These are phyloP conservation scores for Rhodotorula paludigena DNA, from an alignment of 768 basidiomycete species.

Conservation along the genomic window DNA sequence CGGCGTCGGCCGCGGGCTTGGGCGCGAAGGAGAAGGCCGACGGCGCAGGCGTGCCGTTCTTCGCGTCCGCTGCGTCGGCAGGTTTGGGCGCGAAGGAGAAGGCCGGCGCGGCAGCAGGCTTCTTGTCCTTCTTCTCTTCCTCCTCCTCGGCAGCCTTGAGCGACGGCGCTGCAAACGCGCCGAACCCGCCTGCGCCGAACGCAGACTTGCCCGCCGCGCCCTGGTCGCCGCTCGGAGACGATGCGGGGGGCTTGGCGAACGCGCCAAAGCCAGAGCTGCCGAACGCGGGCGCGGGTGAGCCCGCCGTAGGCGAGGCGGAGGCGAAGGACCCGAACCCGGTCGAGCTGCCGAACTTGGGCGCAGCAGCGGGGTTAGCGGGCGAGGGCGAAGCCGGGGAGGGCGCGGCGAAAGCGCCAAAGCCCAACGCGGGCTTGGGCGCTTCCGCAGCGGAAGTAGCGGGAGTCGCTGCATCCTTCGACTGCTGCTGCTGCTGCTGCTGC, in stretches of 20 bases:
- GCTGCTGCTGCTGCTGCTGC: too few species aligned
- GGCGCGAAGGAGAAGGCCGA: slow-evolving; percentile 16
- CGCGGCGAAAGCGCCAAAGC: background rate
- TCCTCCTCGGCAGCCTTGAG: background rate
- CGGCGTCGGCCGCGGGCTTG: background rate
- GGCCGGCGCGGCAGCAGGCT: too few species aligned
- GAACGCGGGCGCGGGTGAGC: background rate
- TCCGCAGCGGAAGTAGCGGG: background rate
- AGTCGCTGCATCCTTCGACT: too few species aligned
- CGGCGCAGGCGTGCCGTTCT: too few species aligned
- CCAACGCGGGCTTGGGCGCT: background rate
- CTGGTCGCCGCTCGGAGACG: background rate
- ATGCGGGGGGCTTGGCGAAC: background rate
- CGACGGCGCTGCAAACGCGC: slow-evolving; percentile 4
- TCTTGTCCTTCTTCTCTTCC: background rate
- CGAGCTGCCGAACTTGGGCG: background rate
- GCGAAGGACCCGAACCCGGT: background rate
- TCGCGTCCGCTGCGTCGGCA: too few species aligned
- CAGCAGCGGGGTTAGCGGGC: background rate
- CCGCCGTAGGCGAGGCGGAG: too few species aligned
- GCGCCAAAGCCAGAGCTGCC: slow-evolving; percentile 11
- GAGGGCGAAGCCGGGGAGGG: background rate
- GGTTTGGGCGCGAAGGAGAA: slow-evolving; percentile 17
- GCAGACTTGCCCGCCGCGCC: background rate
- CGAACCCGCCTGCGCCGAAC: slow-evolving; percentile 8